phyloP scores from a whole-genome alignment of 164 flowering plant genomes.

The Brasenia schreberi region DNA sequence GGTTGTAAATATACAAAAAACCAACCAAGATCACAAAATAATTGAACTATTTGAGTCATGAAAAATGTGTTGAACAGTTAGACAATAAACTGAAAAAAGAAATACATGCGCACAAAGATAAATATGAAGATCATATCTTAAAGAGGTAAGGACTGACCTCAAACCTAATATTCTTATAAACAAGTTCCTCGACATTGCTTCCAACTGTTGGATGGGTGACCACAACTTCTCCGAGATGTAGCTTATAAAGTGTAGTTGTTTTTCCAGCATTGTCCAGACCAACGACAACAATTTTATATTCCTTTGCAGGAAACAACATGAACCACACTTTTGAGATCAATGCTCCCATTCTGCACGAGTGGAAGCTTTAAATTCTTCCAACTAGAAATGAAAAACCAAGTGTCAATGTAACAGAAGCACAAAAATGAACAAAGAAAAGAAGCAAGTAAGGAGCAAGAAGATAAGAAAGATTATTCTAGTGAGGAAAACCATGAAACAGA shows the following conservation, averaged over 20 bases:
- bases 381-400: not conserved
- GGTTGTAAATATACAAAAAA: not conserved
- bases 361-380: not conserved
- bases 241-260: slow-evolving; percentile 92
- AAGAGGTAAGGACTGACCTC: slow-evolving; percentile 37
- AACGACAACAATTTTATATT: slow-evolving; percentile 89
- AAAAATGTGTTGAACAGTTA: too few relatives aligned
- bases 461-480: not conserved
- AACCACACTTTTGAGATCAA: slow-evolving; percentile 83
- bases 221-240: slow-evolving; percentile 96
- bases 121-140: not conserved
- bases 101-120: not conserved
- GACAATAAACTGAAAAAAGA: too few relatives aligned
- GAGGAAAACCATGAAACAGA: not conserved
- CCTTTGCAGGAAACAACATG: slow-evolving; percentile 93
- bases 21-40: not conserved
- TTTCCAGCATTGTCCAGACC: slow-evolving; percentile 98
- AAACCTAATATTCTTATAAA: slow-evolving; percentile 90
- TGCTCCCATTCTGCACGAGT: slow-evolving; percentile 1
- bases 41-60: too few relatives aligned
- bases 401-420: not conserved
- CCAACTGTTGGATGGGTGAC: slow-evolving; percentile 97
- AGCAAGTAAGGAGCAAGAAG: not conserved
- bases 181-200: slow-evolving; percentile 96
- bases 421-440: too few relatives aligned